Conservation (phyloP, 2,329 filamentous ascomycete genomes). For the Aspergillus pseudoterreus region DNA sequence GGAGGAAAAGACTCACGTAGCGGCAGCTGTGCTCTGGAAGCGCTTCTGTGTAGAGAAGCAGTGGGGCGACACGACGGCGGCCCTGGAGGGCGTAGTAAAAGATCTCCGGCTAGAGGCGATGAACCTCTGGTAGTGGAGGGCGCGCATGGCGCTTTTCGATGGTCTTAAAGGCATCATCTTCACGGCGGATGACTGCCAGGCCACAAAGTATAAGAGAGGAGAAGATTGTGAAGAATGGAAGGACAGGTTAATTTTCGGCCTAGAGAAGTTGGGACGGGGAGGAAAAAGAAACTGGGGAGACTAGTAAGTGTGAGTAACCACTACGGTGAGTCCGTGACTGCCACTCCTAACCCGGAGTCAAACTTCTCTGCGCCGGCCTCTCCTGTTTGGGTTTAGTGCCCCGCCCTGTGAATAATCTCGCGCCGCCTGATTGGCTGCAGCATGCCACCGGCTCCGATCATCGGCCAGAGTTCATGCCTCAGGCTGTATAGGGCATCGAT, state of each 20-base stretch:
- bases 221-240: slow-evolving; percentile 12
- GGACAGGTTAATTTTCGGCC: background rate
- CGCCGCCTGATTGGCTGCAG: slow-evolving; percentile 21
- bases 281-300: slow-evolving; percentile 15
- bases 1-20: slow-evolving; percentile 48
- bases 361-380: slow-evolving; percentile 2
- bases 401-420: slow-evolving; percentile 21
- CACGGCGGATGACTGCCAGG: slow-evolving; percentile 30
- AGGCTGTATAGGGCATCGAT: background rate
- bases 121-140: slow-evolving; percentile 42
- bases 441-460: slow-evolving; percentile 25
- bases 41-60: slow-evolving; percentile 42
- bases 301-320: slow-evolving; percentile 16
- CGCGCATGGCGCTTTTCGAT: slow-evolving; percentile 47
- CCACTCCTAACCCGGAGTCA: background rate
- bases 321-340: slow-evolving; percentile 16
- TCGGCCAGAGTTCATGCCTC: slow-evolving; percentile 17
- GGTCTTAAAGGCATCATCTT: slow-evolving; percentile 51
- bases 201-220: slow-evolving; percentile 23
- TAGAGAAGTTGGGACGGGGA: background rate
- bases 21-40: slow-evolving; percentile 47
- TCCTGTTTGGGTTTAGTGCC: slow-evolving; percentile 9
- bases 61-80: slow-evolving; percentile 46
- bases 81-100: slow-evolving; percentile 45
- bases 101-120: slow-evolving; percentile 34